Evolutionary conservation across 805 yeast species (phyloP), one percentile per base, ranked within the genome.

Genomic region (Ogataea henricii): DNA sequence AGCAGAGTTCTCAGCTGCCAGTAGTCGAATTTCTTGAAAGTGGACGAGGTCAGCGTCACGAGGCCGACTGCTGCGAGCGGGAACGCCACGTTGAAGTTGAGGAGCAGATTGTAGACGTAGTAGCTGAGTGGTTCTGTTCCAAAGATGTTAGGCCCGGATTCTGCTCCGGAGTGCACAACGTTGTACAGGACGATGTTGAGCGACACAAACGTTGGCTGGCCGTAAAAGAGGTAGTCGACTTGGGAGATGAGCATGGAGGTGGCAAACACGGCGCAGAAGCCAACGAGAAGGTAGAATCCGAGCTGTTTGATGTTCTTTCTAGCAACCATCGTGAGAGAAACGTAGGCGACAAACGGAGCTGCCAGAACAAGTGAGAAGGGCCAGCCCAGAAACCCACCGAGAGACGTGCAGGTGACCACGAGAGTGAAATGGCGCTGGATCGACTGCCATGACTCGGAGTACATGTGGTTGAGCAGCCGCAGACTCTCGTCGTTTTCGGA

Each of bases 321-420:
- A 6, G 41, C n/a, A 0, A 56, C 6, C 17, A 55, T 33, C n/a
- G 54, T 40, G 23, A 55, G 0, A n/a, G 52, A 10, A 3, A 57
- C 57, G 60, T 70, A 81, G 1, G 69, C 40, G 16, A 79, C 74
- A 47, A 83, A 73, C 1, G 96, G 94, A 1, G 78, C 54, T 1
- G 82, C 82, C 47, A 89, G 65, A 0, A 77, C 82, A 47, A 88
- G 65, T 0, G 85, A 79, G 65, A 91, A 92, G 1, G 97, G 97
- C 97, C 97, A 92, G 1, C 97, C 97, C 25, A 87, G 53, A 2
- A 91, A 59, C 0, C 92, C 92, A 4, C 90, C 95, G n/a, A 86
- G 53, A 17, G 78, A 65, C 30, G 76, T 70, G 71, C 76, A 76
- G 1, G 71, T 49, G 3, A 78, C 62, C 2, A 74, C 67, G n/a